Evolutionary conservation across 495 filamentous ascomycete genomes (phyloP).

Genomic region (Pyrenula aspistea): DNA sequence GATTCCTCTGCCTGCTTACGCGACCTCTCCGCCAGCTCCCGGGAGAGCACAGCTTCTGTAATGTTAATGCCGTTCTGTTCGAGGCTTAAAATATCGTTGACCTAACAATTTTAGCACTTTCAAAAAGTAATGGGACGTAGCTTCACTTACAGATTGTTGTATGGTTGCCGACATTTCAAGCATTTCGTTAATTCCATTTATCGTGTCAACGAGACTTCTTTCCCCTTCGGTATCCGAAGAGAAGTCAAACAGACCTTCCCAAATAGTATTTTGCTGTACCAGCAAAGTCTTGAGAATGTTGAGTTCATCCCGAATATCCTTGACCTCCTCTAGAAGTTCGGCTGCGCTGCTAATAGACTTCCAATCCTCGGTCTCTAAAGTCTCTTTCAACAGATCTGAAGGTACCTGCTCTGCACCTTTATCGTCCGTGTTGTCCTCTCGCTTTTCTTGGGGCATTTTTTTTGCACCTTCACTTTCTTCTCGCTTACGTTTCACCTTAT

Average conservation of each 20-base stretch:
- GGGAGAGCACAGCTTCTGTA: background rate
- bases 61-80: background rate
- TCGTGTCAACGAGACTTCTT: background rate
- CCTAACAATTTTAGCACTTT: no score
- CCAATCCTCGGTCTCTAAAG: constrained; percentile 28
- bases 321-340: constrained; percentile 49
- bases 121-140: no score
- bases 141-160: no score
- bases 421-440: background rate
- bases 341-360: constrained; percentile 48
- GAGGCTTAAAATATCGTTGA: no score
- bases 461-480: background rate
- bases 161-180: background rate
- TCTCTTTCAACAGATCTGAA: constrained; percentile 49
- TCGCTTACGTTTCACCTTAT: background rate
- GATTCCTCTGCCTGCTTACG: constrained; percentile 56
- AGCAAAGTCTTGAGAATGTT: constrained; percentile 56
- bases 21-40: constrained; percentile 52
- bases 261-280: constrained; percentile 44
- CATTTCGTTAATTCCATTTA: background rate
- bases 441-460: background rate
- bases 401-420: constrained; percentile 13
- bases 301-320: constrained; percentile 64
- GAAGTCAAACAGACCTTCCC: constrained; percentile 22
- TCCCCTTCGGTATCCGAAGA: background rate